Percentiles rank a stretch among this genome's conserved stretches.
Evolutionary conservation across 2,329 filamentous ascomycete species (phyloP).

Genomic region (Calonectria hongkongensis): DNA sequence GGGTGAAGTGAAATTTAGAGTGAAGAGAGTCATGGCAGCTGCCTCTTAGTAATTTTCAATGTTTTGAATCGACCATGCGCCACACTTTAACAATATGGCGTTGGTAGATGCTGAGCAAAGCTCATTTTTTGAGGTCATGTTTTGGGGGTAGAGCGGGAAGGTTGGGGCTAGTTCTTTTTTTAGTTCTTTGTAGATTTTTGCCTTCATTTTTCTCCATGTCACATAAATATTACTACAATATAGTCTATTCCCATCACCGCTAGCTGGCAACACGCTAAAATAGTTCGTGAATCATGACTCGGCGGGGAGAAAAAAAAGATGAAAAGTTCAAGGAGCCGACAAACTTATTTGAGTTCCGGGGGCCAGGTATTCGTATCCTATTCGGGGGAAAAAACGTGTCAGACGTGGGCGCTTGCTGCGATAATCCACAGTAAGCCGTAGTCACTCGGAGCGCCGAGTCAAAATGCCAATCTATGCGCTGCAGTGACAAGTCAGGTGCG

Average conservation of each 20-base stretch:
- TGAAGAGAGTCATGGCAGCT: conserved; percentile 17
- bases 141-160: background rate
- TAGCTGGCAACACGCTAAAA: background rate
- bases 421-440: conserved; percentile 30
- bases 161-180: conserved; percentile 9
- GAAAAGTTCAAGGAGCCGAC: background rate
- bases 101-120: background rate
- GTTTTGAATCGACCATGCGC: background rate
- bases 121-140: background rate
- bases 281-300: background rate
- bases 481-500: conserved; percentile 4
- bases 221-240: background rate
- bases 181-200: conserved; percentile 6
- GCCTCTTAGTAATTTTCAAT: conserved; percentile 3
- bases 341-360: background rate
- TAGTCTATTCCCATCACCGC: background rate
- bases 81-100: background rate
- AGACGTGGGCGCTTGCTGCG: background rate
- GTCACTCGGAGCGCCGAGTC: conserved; percentile 14
- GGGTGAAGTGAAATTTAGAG: conserved; percentile 30
- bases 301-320: background rate
- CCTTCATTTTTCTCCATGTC: background rate
- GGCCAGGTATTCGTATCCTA: background rate
- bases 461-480: background rate
- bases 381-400: background rate